Evolutionary conservation across 169 alveolate species (phyloP), one percentile per base, ranked within the genome.

Genomic region (Pseudocohnilembus persalinus): DNA sequence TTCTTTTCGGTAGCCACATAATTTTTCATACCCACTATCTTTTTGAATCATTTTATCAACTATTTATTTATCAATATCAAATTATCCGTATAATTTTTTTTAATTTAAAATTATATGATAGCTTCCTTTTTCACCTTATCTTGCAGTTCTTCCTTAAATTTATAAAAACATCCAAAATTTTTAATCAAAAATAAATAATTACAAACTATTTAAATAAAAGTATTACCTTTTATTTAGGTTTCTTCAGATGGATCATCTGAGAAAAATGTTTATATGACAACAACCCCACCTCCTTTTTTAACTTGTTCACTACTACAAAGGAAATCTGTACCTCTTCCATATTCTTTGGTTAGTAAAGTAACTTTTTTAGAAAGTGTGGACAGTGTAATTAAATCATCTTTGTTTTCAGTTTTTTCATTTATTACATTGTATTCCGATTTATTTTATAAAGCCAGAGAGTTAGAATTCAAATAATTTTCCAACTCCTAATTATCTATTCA

Each of bases 241-340:
- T 74, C 81, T 30, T 83, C 88, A 0, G 83, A 20, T 76, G 31
- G 20, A 0, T 83, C 28, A n/a, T 73, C 73, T 30, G 88, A 32
- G n/a, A 83, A 64, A 27, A 83, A 83, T 34, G 88, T 74, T 83
- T 74, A 30, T 4, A 83, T 83, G 0, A 83, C 88, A 0, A 68
- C 74, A 72, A 73, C 34, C 1, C 88, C 88, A 83, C 76, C 84
- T n/a, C 24, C 29, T n/a, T 63, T 74, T n/a, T 26, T 30, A 1
- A 83, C 83, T n/a, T 28, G 30, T 0, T 49, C 28, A 27, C 74
- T 83, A 29, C 64, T 72, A 11, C 30, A 73, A n/a, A 83, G 31
- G 28, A 83, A 83, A 76, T 83, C 83, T 73, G 88, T 83, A 24
- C 88, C 88, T 83, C 88, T 83, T 28, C 88, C 88, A 83, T 34